These are phyloP conservation scores for Chlamydomonas schloesseri DNA, from an alignment of 139 green algal species.

Conservation along the genomic window DNA sequence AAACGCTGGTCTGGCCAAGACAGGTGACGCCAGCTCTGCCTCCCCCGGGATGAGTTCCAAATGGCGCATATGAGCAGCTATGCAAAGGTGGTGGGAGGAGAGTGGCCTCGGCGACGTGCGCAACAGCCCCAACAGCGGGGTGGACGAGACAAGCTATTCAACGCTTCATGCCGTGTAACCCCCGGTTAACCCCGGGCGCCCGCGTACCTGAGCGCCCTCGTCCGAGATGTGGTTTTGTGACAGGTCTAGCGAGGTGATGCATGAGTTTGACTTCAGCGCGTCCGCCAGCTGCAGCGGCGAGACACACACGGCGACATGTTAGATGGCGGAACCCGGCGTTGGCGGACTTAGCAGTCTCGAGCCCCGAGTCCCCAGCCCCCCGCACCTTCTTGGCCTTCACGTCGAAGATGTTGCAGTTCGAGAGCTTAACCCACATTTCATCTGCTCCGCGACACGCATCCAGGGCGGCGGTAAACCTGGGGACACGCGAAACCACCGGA, in stretches of 20 bases:
- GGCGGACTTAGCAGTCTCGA: too few relatives aligned
- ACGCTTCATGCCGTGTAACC: too few relatives aligned
- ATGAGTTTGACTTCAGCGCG: conserved; percentile 63
- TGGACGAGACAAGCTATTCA: too few relatives aligned
- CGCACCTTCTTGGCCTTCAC: conserved; percentile 60
- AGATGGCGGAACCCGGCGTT: too few relatives aligned
- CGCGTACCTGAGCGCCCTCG: conserved; percentile 65
- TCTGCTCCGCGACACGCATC: conserved; percentile 26
- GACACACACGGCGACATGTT: neutral
- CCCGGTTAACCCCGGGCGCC: neutral
- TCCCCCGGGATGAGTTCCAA: too few relatives aligned
- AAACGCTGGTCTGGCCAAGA: too few relatives aligned
- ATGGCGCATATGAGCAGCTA: too few relatives aligned
- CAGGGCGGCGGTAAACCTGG: conserved; percentile 52
- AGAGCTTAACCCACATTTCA: conserved; percentile 71
- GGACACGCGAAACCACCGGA: too few relatives aligned
- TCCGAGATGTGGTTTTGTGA: conserved; percentile 71
- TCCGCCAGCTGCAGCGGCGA: conserved; percentile 63
- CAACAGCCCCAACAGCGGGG: too few relatives aligned
- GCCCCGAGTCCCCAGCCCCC: neutral
- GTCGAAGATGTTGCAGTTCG: conserved; percentile 52
- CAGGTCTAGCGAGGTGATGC: conserved; percentile 71
- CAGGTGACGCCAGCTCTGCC: too few relatives aligned
- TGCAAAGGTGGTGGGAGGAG: too few relatives aligned
- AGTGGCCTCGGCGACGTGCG: too few relatives aligned